Evolutionary conservation across 169 alveolate genomes (phyloP), one percentile per base, ranked within the genome.

Genomic region (Cytauxzoon felis): DNA sequence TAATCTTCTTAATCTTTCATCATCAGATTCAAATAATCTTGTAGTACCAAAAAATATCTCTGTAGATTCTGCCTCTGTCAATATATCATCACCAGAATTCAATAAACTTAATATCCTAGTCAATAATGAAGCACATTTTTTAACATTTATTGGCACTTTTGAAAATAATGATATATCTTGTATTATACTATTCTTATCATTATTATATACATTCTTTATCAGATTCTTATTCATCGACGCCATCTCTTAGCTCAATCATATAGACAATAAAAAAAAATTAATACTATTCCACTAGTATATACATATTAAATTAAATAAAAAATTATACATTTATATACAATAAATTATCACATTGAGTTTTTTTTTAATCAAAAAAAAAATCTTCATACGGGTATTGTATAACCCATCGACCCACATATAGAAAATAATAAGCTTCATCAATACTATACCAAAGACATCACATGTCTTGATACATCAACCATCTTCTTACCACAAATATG

Each of bases 31-130:
- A 80, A 94, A 95, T 27, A 95, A 90, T 56, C 95, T 90, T 32
- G 98, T 94, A n/a, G 92, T 93, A 21, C 96, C 94, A 81, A 95
- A 95, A 70, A 95, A 95, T 41, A 95, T 69, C 61, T 89, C 95
- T 6, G 97, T 87, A 42, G 94, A 80, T 62, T 95, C 98, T 48
- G 82, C 84, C 26, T 88, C 90, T 30, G 98, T 75, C 56, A 95
- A 76, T n/a, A 60, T 84, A 42, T 89, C 95, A n/a, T 80, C 70
- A 19, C 94, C 96, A 54, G 87, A 42, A 78, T 88, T 92, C 43
- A 92, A 58, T 58, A 92, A 45, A 52, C 85, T 80, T 33, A 92
- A 62, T 41, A 92, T 82, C 68, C 91, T 90, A 32, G 93, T 87
- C 43, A 92, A 64, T 34, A 89, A 80, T 3, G 88, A 87, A 51